Conservation (phyloP, 2,329 filamentous ascomycete species). For the Claviceps paspali region DNA sequence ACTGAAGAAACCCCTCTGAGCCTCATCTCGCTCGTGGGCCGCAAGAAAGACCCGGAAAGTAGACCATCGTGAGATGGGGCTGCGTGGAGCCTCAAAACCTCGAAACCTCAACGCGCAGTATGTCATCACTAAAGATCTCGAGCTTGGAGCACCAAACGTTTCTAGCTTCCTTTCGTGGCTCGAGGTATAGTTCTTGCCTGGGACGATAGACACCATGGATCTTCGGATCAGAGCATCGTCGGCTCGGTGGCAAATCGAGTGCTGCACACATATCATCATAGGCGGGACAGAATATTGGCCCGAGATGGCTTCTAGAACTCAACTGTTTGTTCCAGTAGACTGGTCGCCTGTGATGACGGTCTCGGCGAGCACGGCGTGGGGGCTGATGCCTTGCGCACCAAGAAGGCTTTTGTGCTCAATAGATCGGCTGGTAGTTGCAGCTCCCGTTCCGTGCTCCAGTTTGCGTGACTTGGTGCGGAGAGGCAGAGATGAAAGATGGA, state of each 20-base stretch:
- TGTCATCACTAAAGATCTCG: slow-evolving; percentile 27
- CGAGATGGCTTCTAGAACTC: slow-evolving; percentile 48
- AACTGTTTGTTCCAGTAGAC: slow-evolving; percentile 47
- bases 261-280: slow-evolving; percentile 43
- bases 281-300: slow-evolving; percentile 42
- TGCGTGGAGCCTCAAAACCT: slow-evolving; percentile 30
- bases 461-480: too few relatives aligned
- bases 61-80: slow-evolving; percentile 42
- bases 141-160: slow-evolving; percentile 12
- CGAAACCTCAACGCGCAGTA: slow-evolving; percentile 30
- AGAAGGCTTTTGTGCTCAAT: slow-evolving; percentile 6
- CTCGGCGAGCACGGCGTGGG: slow-evolving; percentile 24
- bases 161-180: slow-evolving; percentile 12
- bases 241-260: slow-evolving; percentile 48
- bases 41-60: slow-evolving; percentile 44
- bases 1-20: slow-evolving; percentile 29
- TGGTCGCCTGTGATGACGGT: slow-evolving; percentile 46
- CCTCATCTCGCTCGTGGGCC: slow-evolving; percentile 20
- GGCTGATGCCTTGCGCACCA: slow-evolving; percentile 4
- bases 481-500: too few relatives aligned
- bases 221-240: slow-evolving; percentile 21
- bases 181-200: slow-evolving; percentile 14
- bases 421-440: slow-evolving; percentile 3
- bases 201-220: slow-evolving; percentile 19
- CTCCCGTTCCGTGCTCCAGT: background rate